Conservation (phyloP, 371 early-diverging fungal species). For the Nematocida ironsii region DNA sequence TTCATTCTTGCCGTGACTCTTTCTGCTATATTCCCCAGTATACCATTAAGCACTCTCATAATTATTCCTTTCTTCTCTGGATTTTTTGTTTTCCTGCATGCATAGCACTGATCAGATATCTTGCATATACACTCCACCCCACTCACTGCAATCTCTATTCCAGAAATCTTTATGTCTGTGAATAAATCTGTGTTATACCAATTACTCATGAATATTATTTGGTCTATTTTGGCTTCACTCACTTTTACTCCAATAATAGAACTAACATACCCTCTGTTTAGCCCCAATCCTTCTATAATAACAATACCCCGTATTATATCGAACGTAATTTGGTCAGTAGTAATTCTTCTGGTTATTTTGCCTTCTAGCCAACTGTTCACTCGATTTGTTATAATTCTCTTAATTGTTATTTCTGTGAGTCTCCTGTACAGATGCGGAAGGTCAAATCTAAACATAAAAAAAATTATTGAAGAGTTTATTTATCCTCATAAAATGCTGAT, state of each 20-base stretch:
- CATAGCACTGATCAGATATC: not conserved
- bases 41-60: too few relatives aligned
- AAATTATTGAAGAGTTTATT: constrained; percentile 3
- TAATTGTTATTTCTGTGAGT: not conserved
- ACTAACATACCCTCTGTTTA: constrained; percentile 2
- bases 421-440: not conserved
- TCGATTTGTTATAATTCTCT: constrained; percentile 3
- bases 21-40: not conserved
- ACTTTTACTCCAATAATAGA: not conserved
- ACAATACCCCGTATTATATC: constrained; percentile 22
- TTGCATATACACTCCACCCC: constrained; percentile 19
- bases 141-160: not conserved
- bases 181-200: constrained; percentile 1
- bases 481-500: constrained; percentile 73
- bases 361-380: not conserved
- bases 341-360: constrained; percentile 8
- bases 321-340: constrained; percentile 8
- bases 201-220: not conserved
- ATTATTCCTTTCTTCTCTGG: not conserved
- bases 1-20: not conserved
- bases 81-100: not conserved
- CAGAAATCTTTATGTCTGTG: not conserved
- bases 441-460: constrained; percentile 20
- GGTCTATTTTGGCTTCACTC: not conserved
- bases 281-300: constrained; percentile 11